Base-by-base conservation (phyloP, 768 basidiomycete genomes). In the Mycena alexandri region DNA sequence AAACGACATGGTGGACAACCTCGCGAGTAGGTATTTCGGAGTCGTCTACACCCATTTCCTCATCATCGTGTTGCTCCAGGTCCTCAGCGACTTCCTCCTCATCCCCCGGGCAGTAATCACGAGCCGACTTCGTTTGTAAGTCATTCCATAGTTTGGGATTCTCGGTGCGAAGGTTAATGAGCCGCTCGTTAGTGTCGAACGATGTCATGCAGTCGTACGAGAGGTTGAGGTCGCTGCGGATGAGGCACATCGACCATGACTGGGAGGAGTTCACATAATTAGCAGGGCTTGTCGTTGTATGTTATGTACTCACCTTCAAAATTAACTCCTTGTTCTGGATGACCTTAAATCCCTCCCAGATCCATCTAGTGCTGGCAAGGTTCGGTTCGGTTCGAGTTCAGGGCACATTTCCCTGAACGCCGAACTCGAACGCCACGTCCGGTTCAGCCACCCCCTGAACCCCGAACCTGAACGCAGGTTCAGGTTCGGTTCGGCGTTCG, bases 301-400 rank as follows among this genome's bases (percentile, higher is more conserved):
- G 4, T 38, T 8, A 21, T 11, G 21, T 50, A 43, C 72, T 50
- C n/a, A 75, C 75, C 64, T 74, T 72, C 54, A 61, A 54, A 22
- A 78, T 63, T 34, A 75, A 47, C 19, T 70, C 71, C 4, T 60
- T 60, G 14, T 71, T 65, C 50, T 78, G 73, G 25, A 76, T 60
- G 10, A 53, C 71, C 5, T 68, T 43, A 43, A 66, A 72, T 7
- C 70, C 75, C 17, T 63, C 43, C 25, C 74, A n/a, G n/a, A n/a
- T n/a, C n/a, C n/a, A n/a, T n/a, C n/a, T n/a, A n/a, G n/a, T n/a
- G n/a, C n/a, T n/a, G n/a, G n/a, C n/a, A n/a, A n/a, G n/a, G n/a
- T n/a, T n/a, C n/a, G n/a, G n/a, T n/a, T n/a, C n/a, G n/a, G n/a
- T n/a, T n/a, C n/a, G n/a, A n/a, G n/a, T n/a, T n/a, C n/a, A n/a